phyloP scores from a whole-genome alignment of 116 monocot species.

The Iris pallida region DNA sequence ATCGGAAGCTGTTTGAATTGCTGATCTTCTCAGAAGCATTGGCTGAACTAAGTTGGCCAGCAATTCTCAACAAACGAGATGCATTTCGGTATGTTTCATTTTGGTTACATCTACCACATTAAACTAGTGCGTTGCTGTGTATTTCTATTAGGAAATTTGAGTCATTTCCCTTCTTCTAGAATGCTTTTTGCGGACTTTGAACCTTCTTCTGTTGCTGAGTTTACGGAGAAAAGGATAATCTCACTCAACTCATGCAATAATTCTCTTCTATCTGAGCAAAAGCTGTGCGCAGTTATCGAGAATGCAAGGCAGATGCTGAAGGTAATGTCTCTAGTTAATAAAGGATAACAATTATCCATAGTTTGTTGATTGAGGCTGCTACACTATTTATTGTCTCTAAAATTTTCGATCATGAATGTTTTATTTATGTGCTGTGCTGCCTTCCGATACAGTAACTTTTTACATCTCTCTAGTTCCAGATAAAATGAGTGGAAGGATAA shows the following conservation, averaged over 20 bases:
- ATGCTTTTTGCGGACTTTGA: constrained; percentile 47
- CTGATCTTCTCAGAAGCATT: constrained; percentile 49
- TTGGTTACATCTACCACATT: background rate
- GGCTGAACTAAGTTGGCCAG: constrained; percentile 57
- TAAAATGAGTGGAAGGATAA: too few relatives aligned
- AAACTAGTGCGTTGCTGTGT: too few relatives aligned
- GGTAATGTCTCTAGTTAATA: too few relatives aligned
- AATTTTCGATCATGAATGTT: too few relatives aligned
- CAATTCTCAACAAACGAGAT: constrained; percentile 51
- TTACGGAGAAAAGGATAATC: constrained; percentile 46
- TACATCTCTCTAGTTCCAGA: too few relatives aligned
- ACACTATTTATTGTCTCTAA: too few relatives aligned
- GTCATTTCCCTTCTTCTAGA: constrained; percentile 22
- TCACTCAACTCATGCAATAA: constrained; percentile 33
- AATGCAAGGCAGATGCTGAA: constrained; percentile 58
- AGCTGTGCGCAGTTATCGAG: constrained; percentile 45
- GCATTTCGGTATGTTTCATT: constrained; percentile 32
- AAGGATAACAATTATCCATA: background rate
- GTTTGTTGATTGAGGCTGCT: too few relatives aligned
- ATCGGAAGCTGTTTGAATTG: constrained; percentile 56
- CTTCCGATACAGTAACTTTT: too few relatives aligned
- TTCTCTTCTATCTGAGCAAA: constrained; percentile 41
- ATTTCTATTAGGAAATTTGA: background rate
- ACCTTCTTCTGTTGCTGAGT: constrained; percentile 35
- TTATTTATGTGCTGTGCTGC: too few relatives aligned